Conservation (phyloP, 1,284 basidiomycete species). For the Trichosporon sp. region DNA sequence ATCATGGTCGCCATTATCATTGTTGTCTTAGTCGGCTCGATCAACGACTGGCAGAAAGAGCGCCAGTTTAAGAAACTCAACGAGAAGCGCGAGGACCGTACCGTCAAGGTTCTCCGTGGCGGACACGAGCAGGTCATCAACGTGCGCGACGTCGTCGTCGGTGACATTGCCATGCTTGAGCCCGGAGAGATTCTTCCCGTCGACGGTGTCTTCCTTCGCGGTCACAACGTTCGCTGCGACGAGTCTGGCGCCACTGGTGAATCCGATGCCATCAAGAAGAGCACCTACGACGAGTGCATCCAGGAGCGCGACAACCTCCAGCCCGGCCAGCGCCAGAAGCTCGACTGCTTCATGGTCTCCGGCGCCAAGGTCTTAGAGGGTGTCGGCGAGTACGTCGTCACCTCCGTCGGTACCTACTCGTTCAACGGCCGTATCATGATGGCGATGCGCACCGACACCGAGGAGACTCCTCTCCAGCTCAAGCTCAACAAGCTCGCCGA, state of each 20-base stretch:
- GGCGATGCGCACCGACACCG: constrained; percentile 48
- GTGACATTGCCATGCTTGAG: constrained; percentile 85
- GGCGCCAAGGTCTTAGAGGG: constrained; percentile 96
- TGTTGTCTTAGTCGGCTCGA: constrained; percentile 49
- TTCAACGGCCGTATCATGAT: constrained; percentile 97
- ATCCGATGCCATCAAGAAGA: constrained; percentile 88
- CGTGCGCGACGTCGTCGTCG: constrained; percentile 84
- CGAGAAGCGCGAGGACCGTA: constrained; percentile 91
- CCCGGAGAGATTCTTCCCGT: constrained; percentile 94
- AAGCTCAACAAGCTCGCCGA: constrained; percentile 92
- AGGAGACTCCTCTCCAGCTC: constrained; percentile 77
- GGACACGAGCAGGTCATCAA: constrained; percentile 75
- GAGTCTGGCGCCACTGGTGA: constrained; percentile 96
- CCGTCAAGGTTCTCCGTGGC: constrained; percentile 82
- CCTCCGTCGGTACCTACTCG: constrained; percentile 82
- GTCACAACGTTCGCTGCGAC: constrained; percentile 92
- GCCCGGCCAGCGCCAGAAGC: constrained; percentile 54
- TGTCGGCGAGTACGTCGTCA: constrained; percentile 85
- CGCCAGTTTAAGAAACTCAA: constrained; percentile 88
- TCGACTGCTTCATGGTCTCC: constrained; percentile 87
- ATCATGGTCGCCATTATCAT: constrained; percentile 89
- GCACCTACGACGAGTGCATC: constrained; percentile 70
- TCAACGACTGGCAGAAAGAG: constrained; percentile 82
- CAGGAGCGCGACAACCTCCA: constrained; percentile 47
- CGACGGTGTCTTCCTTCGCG: constrained; percentile 87